Evolutionary conservation across 1,139 yeast species (phyloP).

Genomic region (Sugiyamaella sp.): DNA sequence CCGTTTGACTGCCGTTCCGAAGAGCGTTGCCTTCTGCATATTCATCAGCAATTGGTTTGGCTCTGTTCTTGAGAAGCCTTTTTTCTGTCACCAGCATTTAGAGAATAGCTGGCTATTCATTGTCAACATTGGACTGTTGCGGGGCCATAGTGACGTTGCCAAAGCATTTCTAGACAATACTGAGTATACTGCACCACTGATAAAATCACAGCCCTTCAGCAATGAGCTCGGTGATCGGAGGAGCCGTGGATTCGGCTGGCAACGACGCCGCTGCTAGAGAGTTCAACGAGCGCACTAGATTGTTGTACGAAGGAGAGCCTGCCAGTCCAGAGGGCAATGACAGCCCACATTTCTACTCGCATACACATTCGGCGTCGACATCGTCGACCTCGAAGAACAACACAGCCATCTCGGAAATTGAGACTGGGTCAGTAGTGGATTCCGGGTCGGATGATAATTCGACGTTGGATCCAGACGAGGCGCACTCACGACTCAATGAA

Average conservation of each 20-base stretch:
- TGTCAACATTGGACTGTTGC: no score
- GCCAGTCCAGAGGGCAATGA: background rate
- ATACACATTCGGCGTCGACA: background rate
- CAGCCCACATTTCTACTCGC: background rate
- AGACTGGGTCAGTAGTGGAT: background rate
- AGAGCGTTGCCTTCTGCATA: no score
- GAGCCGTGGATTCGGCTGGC: conserved; percentile 17
- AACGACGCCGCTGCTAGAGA: conserved; percentile 16
- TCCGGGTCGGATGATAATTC: conserved; percentile 1
- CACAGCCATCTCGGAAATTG: background rate
- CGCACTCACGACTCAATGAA: conserved; percentile 13
- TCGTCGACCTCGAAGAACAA: conserved; percentile 3
- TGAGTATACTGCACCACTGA: no score
- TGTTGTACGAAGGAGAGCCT: background rate
- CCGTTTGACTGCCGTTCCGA: background rate
- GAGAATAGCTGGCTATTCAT: no score
- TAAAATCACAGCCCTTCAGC: no score
- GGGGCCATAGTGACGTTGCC: no score
- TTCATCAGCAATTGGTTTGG: background rate
- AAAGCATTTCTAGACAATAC: no score
- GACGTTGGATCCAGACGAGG: conserved; percentile 13
- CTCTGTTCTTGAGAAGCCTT: background rate
- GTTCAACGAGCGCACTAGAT: conserved; percentile 6
- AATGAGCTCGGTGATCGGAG: conserved; percentile 4
- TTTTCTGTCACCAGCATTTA: no score